Conservation (phyloP, 169 alveolate species). For the Plasmodium gaboni region DNA sequence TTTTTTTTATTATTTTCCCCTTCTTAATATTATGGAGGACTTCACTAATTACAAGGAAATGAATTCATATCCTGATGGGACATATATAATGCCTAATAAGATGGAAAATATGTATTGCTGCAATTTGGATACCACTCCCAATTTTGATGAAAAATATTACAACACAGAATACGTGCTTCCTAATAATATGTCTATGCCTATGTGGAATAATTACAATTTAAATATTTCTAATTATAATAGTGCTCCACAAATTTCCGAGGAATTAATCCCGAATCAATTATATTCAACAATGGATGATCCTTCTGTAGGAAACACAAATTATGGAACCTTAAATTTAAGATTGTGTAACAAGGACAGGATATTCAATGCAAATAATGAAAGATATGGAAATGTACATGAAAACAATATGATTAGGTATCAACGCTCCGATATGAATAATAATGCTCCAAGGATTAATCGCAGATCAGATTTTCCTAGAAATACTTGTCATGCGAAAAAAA, state of each 20-base stretch:
- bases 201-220: not conserved
- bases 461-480: constrained; percentile 21
- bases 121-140: not conserved
- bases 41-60: too few species aligned
- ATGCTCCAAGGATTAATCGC: not conserved
- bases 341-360: constrained; percentile 14
- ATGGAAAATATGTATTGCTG: not conserved
- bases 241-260: not conserved
- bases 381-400: constrained; percentile 6
- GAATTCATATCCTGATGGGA: not conserved
- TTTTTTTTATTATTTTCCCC: not conserved
- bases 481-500: constrained; percentile 20
- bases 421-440: constrained; percentile 8
- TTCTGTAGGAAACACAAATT: constrained; percentile 2
- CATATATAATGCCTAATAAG: not conserved
- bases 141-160: not conserved
- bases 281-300: not conserved
- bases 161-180: not conserved
- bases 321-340: not conserved
- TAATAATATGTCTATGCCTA: not conserved
- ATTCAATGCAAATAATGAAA: constrained; percentile 3
- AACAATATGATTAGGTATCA: not conserved
- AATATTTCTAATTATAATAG: constrained; percentile 4
- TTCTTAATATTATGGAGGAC: too few species aligned
- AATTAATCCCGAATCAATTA: not conserved